These are phyloP conservation scores for Agaricales sp. DNA, from an alignment of 1,284 basidiomycete species.

Conservation along the genomic window DNA sequence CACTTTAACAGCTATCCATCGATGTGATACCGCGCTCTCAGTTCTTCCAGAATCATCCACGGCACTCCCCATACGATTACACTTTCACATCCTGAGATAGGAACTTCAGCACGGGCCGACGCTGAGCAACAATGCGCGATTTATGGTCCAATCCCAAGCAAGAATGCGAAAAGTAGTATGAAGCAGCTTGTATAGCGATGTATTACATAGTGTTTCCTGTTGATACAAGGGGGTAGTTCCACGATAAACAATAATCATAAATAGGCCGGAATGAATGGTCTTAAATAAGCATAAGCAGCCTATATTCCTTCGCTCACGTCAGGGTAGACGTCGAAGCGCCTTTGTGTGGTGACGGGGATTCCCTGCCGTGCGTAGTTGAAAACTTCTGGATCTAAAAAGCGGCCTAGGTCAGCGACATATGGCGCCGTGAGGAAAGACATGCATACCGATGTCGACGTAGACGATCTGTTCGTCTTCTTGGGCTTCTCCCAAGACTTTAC, in stretches of 20 bases:
- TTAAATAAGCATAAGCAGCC: background rate
- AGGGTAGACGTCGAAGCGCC: conserved; percentile 61
- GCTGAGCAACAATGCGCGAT: too few relatives aligned
- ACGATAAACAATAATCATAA: background rate
- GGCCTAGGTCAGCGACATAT: conserved; percentile 2
- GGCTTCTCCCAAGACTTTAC: conserved; percentile 71
- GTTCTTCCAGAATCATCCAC: too few relatives aligned
- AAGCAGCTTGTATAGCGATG: background rate
- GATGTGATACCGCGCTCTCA: too few relatives aligned
- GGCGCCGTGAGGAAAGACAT: background rate
- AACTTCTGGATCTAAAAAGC: conserved; percentile 53
- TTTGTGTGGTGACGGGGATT: conserved; percentile 81
- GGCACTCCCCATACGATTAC: too few relatives aligned
- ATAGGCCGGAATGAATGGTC: background rate
- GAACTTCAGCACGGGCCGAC: too few relatives aligned
- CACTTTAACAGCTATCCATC: too few relatives aligned
- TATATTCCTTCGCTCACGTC: conserved; percentile 1
- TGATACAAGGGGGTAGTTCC: background rate
- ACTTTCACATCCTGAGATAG: too few relatives aligned
- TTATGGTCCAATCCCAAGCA: too few relatives aligned
- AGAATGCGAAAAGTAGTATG: background rate
- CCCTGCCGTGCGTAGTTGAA: conserved; percentile 66
- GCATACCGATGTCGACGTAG: conserved; percentile 73
- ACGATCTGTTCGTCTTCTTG: conserved; percentile 76
- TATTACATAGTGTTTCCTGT: background rate